Evolutionary conservation across 2,329 filamentous ascomycete species (phyloP).

Genomic region (Xylariaceae sp.): DNA sequence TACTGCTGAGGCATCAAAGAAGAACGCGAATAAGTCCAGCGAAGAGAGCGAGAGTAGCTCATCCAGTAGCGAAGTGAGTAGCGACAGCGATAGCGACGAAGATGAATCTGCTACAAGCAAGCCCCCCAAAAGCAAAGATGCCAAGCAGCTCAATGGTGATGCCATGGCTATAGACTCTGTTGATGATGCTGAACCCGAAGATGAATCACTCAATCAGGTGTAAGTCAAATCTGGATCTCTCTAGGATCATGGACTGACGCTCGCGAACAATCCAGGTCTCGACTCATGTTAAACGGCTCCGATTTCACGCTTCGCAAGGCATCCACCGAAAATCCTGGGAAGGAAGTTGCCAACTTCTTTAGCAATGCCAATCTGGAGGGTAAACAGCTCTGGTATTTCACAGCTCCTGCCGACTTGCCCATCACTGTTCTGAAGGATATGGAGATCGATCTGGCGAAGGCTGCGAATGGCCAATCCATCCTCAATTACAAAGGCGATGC

Average conservation of each 20-base stretch:
- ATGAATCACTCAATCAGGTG: conserved; percentile 15
- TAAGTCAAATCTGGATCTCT: conserved; percentile 10
- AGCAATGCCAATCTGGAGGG: conserved; percentile 55
- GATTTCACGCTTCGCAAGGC: conserved; percentile 52
- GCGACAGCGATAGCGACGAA: background rate
- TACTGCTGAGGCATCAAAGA: conserved; percentile 1
- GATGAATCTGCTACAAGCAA: conserved; percentile 1
- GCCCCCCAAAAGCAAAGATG: conserved; percentile 3
- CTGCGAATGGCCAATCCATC: conserved; percentile 47
- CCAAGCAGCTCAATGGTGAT: conserved; percentile 7
- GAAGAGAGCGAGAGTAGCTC: too few relatives aligned
- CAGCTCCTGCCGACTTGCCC: conserved; percentile 65
- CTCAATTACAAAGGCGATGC: conserved; percentile 60
- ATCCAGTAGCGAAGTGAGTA: background rate
- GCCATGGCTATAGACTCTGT: conserved; percentile 15
- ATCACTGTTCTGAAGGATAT: conserved; percentile 63
- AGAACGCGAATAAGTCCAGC: too few relatives aligned
- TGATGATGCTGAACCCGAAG: conserved; percentile 7
- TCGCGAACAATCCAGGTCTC: conserved; percentile 14
- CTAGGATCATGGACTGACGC: background rate
- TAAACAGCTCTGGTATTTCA: conserved; percentile 80
- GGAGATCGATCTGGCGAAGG: conserved; percentile 54
- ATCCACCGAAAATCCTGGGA: conserved; percentile 33
- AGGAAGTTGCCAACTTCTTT: conserved; percentile 52
- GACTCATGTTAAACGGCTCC: conserved; percentile 42